A percentile compares a stretch with the other conserved stretches of the same genome.
These are phyloP conservation scores for Prunus mume DNA, from an alignment of 306 rosid species.

Conservation along the genomic window DNA sequence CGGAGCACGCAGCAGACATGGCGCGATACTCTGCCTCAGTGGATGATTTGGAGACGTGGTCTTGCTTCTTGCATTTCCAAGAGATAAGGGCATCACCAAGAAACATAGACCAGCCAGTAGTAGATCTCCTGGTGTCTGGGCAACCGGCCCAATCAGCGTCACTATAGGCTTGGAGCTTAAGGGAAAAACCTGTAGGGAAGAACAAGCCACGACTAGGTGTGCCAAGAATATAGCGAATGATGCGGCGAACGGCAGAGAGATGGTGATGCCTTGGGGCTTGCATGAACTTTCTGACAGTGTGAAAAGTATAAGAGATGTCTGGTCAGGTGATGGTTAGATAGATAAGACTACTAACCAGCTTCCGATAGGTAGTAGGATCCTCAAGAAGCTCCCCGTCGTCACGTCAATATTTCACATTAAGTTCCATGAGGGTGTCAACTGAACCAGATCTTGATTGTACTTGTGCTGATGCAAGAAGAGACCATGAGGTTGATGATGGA, in stretches of 20 bases:
- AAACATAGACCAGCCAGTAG: slow-evolving; percentile 1
- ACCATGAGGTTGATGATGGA: too few relatives aligned
- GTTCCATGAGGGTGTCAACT: too few relatives aligned
- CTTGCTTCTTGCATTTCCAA: not conserved
- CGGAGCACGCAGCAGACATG: not conserved
- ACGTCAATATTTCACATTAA: too few relatives aligned
- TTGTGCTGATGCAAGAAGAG: too few relatives aligned
- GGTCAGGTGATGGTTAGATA: not conserved
- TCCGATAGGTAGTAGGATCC: too few relatives aligned
- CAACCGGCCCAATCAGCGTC: slow-evolving; percentile 2
- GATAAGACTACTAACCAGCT: too few relatives aligned
- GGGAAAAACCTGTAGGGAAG: not conserved
- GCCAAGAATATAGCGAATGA: not conserved
- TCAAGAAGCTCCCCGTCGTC: too few relatives aligned
- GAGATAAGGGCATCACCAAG: not conserved
- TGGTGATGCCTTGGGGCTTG: not conserved
- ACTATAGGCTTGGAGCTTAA: not conserved
- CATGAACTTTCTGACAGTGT: slow-evolving; percentile 7
- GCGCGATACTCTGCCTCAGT: not conserved
- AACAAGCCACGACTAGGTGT: not conserved
- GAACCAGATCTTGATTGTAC: too few relatives aligned
- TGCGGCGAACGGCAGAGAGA: not conserved
- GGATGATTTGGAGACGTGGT: not conserved
- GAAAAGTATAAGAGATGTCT: not conserved
- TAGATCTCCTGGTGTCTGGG: not conserved